phyloP scores from a whole-genome alignment of 202 grass and related monocot genomes.

The Musa balbisiana region DNA sequence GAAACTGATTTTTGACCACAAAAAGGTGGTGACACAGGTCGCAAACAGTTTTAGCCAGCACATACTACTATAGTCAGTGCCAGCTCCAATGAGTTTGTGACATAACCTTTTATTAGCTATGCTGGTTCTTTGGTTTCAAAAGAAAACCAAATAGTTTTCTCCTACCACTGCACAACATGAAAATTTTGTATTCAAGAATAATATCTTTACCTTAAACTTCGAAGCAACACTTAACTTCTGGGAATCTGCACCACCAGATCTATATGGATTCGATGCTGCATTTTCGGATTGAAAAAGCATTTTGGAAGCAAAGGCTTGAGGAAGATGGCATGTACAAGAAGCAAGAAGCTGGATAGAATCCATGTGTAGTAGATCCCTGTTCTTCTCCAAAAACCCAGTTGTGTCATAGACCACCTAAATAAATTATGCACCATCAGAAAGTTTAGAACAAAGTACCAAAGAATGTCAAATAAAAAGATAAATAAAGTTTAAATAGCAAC shows the following conservation, averaged over 20 bases:
- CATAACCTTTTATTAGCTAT: too few species aligned
- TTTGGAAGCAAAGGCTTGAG: slow-evolving; percentile 78
- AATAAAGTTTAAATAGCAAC: slow-evolving; percentile 27
- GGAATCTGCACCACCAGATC: slow-evolving; percentile 77
- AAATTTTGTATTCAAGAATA: not conserved
- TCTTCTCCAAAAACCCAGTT: slow-evolving; percentile 90
- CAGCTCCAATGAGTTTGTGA: too few species aligned
- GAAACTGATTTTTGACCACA: too few species aligned
- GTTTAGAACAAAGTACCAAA: slow-evolving; percentile 10
- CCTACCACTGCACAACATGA: not conserved
- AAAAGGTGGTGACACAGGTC: too few species aligned
- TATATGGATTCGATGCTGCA: slow-evolving; percentile 38
- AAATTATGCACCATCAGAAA: slow-evolving; percentile 21
- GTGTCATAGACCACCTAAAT: slow-evolving; percentile 76
- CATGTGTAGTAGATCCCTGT: slow-evolving; percentile 90
- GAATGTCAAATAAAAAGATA: slow-evolving; percentile 3
- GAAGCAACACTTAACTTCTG: slow-evolving; percentile 94
- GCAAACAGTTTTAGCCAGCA: too few species aligned
- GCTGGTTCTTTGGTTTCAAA: not conserved
- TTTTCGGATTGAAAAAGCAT: slow-evolving; percentile 71
- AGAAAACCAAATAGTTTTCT: not conserved
- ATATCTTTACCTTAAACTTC: slow-evolving; percentile 80
- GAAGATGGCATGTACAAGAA: slow-evolving; percentile 65
- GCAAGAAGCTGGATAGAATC: slow-evolving; percentile 84
- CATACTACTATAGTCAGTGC: too few species aligned